Evolutionary conservation across 345 rosid genomes (phyloP).

Genomic region (Schrenkiella parvula): DNA sequence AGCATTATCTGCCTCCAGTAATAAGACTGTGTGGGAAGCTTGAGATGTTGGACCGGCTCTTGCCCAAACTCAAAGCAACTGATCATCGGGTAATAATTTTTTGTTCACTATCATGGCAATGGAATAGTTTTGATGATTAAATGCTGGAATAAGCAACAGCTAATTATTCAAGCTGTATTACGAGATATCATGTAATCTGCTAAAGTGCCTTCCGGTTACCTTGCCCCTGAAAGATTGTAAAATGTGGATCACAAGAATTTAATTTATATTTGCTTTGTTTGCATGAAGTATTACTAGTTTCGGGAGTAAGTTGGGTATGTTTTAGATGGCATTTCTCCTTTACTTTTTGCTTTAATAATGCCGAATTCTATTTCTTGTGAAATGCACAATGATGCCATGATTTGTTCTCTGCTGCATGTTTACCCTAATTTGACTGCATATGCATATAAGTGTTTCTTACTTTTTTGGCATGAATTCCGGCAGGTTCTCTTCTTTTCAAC

Average conservation of each 20-base stretch:
- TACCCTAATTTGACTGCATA: not conserved
- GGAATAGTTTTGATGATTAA: not conserved
- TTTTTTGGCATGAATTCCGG: conserved; percentile 7
- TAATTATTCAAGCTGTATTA: not conserved
- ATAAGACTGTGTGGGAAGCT: conserved; percentile 91
- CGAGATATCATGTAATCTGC: not conserved
- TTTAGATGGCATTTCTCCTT: not conserved
- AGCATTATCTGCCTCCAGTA: conserved; percentile 76
- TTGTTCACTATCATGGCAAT: conserved; percentile 10
- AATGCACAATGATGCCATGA: not conserved
- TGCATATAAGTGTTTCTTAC: not conserved
- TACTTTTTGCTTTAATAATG: not conserved
- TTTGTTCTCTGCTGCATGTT: conserved; percentile 2
- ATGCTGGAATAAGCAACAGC: not conserved
- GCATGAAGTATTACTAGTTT: not conserved
- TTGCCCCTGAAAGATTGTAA: not conserved
- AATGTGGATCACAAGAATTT: not conserved
- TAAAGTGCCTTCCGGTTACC: not conserved
- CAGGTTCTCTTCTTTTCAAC: conserved; percentile 97
- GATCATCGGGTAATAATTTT: conserved; percentile 75
- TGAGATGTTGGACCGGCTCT: conserved; percentile 89
- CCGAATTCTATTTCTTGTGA: not conserved
- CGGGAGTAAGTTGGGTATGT: not conserved
- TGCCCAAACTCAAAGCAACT: conserved; percentile 86
- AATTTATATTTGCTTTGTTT: not conserved